Base-by-base conservation (phyloP, 1,139 yeast genomes). In the Candida sanyaensis region DNA sequence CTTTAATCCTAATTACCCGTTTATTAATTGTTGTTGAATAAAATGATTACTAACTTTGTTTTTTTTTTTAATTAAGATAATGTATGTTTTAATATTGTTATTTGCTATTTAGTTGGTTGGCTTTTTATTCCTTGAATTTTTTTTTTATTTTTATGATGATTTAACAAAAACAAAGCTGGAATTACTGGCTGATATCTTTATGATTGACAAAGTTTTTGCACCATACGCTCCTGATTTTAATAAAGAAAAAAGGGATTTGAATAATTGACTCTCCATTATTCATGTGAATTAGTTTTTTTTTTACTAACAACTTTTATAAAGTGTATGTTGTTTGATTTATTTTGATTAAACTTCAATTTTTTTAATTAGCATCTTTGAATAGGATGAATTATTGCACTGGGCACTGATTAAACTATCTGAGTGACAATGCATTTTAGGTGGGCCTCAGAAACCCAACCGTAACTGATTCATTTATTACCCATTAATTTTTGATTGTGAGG, bases 351-450 rank as follows among this genome's bases (percentile, higher is more conserved):
- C 26, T 21, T 34, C 17, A 8, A 21, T 17, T n/a, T 11, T n/a
- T n/a, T 21, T 34, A 17, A 26, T 8, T 37, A 12, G 12, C 9
- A 12, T 2, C n/a, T 11, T 43, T 44, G 49, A 42, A 69, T 53
- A 84, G 86, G 97, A 91, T 80, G 97, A 91, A 73, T 68, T 78
- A 84, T 81, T 89, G 98, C 98, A 93, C 98, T 92, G 99, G 98
- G 98, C 98, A 90, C 98, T 85, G 98, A 92, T 66, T 69, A 6
- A 26, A 66, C 54, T 45, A 61, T 61, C 82, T 91, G 97, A 91
- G 96, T 88, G 97, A 92, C 90, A 88, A 76, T 76, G 95, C 96
- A 88, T 85, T 69, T 43, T 64, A 56, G 80, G 91, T 84, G 90
- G 96, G 97, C 97, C 93, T 92, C 96, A 96, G 96, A 93, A 93